A percentile compares a stretch with the other conserved stretches of the same genome.
Evolutionary conservation across 2,329 filamentous ascomycete species (phyloP).

Genomic region (Orbilia ellipsospora): DNA sequence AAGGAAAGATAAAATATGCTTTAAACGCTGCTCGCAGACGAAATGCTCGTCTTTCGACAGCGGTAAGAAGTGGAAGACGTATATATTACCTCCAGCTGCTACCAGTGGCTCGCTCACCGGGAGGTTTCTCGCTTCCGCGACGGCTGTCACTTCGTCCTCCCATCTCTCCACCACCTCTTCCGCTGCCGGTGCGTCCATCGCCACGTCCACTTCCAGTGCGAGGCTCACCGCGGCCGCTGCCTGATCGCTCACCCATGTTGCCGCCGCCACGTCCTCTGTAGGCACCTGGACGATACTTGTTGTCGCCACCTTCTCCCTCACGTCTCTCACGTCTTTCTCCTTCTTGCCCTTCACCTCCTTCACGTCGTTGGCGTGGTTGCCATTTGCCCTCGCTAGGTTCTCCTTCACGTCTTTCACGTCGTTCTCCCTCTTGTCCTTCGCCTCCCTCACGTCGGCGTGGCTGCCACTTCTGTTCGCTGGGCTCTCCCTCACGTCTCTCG

Average conservation of each 20-base stretch:
- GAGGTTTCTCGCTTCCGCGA: slow-evolving; percentile 43
- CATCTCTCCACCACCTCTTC: slow-evolving; percentile 27
- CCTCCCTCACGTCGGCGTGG: slow-evolving; percentile 68
- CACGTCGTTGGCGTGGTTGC: slow-evolving; percentile 63
- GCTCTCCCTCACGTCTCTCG: slow-evolving; percentile 40
- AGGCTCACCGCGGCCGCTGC: slow-evolving; percentile 28
- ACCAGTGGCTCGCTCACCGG: slow-evolving; percentile 43
- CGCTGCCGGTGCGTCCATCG: slow-evolving; percentile 36
- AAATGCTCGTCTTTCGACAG: slow-evolving; percentile 4
- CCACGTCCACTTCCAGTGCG: slow-evolving; percentile 33
- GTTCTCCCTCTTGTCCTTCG: slow-evolving; percentile 47
- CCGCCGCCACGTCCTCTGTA: slow-evolving; percentile 41
- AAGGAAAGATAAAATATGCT: background rate
- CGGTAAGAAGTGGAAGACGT: slow-evolving; percentile 5
- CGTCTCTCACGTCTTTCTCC: slow-evolving; percentile 39
- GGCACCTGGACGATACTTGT: slow-evolving; percentile 37
- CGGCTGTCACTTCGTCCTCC: slow-evolving; percentile 47
- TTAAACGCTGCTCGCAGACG: slow-evolving; percentile 5
- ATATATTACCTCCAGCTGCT: slow-evolving; percentile 45
- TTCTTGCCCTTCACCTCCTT: slow-evolving; percentile 46
- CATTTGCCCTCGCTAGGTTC: slow-evolving; percentile 65
- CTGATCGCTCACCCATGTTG: slow-evolving; percentile 47
- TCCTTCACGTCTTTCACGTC: slow-evolving; percentile 36
- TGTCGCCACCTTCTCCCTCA: slow-evolving; percentile 24
- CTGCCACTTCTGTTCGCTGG: slow-evolving; percentile 56